Conservation (phyloP, 768 basidiomycete genomes). For the Boletus insuetus region DNA sequence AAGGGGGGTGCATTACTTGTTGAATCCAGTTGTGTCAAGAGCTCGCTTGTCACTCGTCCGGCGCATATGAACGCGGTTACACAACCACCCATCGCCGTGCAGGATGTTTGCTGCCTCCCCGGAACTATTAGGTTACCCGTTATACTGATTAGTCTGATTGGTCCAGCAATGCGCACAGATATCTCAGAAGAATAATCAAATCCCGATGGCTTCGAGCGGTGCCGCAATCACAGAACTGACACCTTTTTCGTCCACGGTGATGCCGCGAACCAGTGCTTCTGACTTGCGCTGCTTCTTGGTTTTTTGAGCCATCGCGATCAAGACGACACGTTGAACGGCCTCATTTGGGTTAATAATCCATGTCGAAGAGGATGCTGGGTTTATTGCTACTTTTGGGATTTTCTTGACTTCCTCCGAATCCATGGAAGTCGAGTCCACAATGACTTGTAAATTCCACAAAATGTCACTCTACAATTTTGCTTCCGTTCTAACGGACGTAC, state of each 20-base stretch:
- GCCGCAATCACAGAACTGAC: slow-evolving; percentile 7
- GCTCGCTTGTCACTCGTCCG: background rate
- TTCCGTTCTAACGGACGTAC: background rate
- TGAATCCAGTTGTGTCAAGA: background rate
- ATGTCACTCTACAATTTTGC: slow-evolving; percentile 8
- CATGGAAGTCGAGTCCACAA: background rate
- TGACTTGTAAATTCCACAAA: background rate
- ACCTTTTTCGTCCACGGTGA: background rate
- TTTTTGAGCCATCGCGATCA: slow-evolving; percentile 3
- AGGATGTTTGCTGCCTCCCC: background rate
- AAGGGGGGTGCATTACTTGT: background rate
- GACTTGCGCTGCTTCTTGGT: slow-evolving; percentile 6
- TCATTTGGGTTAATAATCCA: background rate
- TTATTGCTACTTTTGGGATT: background rate
- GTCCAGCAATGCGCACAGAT: slow-evolving; percentile 12
- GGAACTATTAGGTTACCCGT: background rate
- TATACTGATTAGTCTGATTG: background rate
- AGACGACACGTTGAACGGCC: background rate
- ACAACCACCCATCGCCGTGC: no score
- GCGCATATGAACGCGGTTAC: background rate
- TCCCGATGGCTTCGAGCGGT: slow-evolving; percentile 6
- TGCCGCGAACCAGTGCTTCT: slow-evolving; percentile 12
- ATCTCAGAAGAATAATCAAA: slow-evolving; percentile 3
- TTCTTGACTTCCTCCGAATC: slow-evolving; percentile 1
- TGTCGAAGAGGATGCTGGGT: background rate